phyloP scores from a whole-genome alignment of 2,329 filamentous ascomycete genomes.

The Talaromyces sp. region DNA sequence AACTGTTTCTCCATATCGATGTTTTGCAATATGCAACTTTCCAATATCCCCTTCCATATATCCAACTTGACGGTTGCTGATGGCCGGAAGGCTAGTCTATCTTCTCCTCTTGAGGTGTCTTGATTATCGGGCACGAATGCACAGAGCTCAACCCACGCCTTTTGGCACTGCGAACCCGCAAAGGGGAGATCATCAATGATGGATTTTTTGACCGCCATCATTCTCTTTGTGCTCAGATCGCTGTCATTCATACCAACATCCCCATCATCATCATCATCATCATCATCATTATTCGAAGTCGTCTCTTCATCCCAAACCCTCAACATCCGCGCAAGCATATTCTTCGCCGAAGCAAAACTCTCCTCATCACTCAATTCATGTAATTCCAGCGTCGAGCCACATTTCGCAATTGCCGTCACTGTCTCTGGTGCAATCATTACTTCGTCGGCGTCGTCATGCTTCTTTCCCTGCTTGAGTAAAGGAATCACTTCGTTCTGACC shows the following conservation, averaged over 20 bases:
- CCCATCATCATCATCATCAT: slow-evolving; percentile 16
- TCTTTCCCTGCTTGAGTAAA: slow-evolving; percentile 10
- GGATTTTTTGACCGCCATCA: slow-evolving; percentile 26
- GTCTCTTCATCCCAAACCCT: slow-evolving; percentile 25
- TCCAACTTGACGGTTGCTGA: slow-evolving; percentile 44
- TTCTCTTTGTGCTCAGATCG: slow-evolving; percentile 13
- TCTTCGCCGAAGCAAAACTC: slow-evolving; percentile 26
- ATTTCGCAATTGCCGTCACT: slow-evolving; percentile 41
- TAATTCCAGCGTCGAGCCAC: slow-evolving; percentile 44
- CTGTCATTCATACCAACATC: slow-evolving; percentile 14
- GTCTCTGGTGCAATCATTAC: slow-evolving; percentile 24
- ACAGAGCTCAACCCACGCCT: slow-evolving; percentile 47
- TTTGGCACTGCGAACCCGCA: slow-evolving; percentile 48
- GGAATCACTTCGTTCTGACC: slow-evolving; percentile 20
- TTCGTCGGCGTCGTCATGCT: background rate
- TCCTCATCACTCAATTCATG: slow-evolving; percentile 24
- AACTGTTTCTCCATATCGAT: slow-evolving; percentile 40
- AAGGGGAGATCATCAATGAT: slow-evolving; percentile 50
- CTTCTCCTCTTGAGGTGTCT: background rate
- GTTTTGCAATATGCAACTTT: slow-evolving; percentile 36
- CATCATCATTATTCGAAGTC: slow-evolving; percentile 16
- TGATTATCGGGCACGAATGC: slow-evolving; percentile 46
- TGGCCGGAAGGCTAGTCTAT: slow-evolving; percentile 40
- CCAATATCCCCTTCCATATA: slow-evolving; percentile 45
- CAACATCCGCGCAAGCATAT: slow-evolving; percentile 27